Evolutionary conservation across 352 stramenopile genomes (phyloP), one percentile per base, ranked within the genome.

Genomic region (Pythium folliculosum): DNA sequence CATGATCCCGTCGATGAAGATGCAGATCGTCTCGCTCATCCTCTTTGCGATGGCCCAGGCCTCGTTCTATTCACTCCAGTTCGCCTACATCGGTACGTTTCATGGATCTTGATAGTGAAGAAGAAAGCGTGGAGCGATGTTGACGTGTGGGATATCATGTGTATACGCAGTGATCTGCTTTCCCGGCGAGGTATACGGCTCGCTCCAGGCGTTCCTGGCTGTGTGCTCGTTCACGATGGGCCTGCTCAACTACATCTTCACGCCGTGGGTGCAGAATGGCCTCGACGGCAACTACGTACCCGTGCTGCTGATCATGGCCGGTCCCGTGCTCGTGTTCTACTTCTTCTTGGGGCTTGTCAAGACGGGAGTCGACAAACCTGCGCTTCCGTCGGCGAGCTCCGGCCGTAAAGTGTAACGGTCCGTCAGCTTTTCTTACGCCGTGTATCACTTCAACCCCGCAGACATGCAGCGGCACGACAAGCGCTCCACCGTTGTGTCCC

Each of bases 191-290:
- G 60, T 92, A 6, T 91, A 94, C 38, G 84, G 84, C n/a, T 89
- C 79, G 21, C 67, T 92, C 9, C 86, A 94, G 63, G 81, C 83
- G 3, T 94, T 91, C 51, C 62, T 94, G 44, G 83, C 85, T 2
- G 76, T 70, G 0, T 63, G 85, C 8, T 89, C 82, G 55, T 94
- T 91, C 57, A 64, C 69, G 0, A 85, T 90, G 50, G 77, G 82
- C 0, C 63, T 91, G 19, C 53, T 92, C 22, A 92, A 90, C 62
- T 94, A 92, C 61, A n/a, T 83, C 5, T 74, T 94, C 44, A 92
- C 88, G 49, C 84, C 83, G 17, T 87, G 82, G 76, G 80, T 82
- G 0, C 83, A 92, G 56, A 70, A 76, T 35, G 81, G 80, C n/a
- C 73, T 92, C n/a, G 65, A 77, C 8, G 82, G 85, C 30, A 76